These are phyloP conservation scores for Peniophora sp. DNA, from an alignment of 1,284 basidiomycete genomes.

Conservation along the genomic window DNA sequence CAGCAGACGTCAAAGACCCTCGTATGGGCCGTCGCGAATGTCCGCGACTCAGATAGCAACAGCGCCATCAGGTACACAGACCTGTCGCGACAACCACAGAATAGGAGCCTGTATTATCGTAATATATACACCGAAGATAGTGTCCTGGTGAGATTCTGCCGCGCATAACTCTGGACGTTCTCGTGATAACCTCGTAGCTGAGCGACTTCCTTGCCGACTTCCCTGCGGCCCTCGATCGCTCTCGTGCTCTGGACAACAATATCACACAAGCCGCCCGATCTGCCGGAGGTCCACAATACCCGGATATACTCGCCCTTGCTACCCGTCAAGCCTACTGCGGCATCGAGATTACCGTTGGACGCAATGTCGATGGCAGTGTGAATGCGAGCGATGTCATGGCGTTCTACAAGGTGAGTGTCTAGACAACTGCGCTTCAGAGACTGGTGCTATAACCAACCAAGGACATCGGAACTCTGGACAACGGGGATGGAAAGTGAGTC, in stretches of 20 bases:
- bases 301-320: background rate
- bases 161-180: too few species aligned
- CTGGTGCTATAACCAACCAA: constrained; percentile 5
- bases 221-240: background rate
- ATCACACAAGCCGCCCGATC: background rate
- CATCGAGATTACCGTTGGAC: constrained; percentile 7
- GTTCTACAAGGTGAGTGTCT: constrained; percentile 3
- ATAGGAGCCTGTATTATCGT: background rate
- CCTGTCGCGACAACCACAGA: background rate
- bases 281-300: background rate
- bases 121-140: background rate
- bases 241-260: background rate
- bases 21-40: constrained; percentile 8
- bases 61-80: constrained; percentile 4
- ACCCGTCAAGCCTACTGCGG: constrained; percentile 4
- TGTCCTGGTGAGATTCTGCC: background rate
- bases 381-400: constrained; percentile 8
- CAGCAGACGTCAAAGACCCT: constrained; percentile 3
- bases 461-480: background rate
- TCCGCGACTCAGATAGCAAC: constrained; percentile 4
- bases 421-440: too few species aligned
- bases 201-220: constrained; percentile 4
- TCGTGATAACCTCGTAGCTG: constrained; percentile 3
- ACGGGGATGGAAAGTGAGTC: background rate
- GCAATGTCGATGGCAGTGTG: background rate